These are phyloP conservation scores for Lathyrus tuberosus DNA, from an alignment of 306 rosid species.

Conservation along the genomic window DNA sequence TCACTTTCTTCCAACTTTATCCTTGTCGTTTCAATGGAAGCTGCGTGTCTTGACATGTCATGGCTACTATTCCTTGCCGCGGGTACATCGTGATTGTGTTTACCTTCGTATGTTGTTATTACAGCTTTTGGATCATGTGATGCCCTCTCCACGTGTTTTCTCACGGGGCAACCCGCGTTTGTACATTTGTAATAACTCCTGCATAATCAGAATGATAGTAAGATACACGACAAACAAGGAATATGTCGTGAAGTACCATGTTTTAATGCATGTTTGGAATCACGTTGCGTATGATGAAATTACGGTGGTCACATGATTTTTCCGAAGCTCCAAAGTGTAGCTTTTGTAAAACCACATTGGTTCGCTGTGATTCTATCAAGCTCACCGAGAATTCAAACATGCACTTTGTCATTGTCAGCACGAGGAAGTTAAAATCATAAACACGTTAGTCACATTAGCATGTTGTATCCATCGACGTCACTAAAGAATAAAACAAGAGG, in stretches of 20 bases:
- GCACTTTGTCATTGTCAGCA: background rate
- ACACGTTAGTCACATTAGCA: background rate
- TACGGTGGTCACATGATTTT: background rate
- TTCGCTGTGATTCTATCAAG: background rate
- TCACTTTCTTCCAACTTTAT: conserved; percentile 72
- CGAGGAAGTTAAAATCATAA: background rate
- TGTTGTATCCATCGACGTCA: too few species aligned
- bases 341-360: background rate
- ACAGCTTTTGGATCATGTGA: conserved; percentile 98
- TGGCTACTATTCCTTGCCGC: conserved; percentile 84
- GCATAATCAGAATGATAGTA: conserved; percentile 38
- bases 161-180: conserved; percentile 89
- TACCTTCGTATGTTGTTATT: conserved; percentile 93
- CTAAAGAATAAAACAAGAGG: background rate
- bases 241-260: conserved; percentile 8
- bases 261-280: background rate
- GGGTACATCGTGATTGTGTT: conserved; percentile 95
- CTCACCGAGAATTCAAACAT: background rate
- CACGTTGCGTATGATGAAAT: background rate
- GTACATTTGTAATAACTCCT: conserved; percentile 99
- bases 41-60: conserved; percentile 62
- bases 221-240: conserved; percentile 39
- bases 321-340: background rate
- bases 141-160: conserved; percentile 98
- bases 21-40: conserved; percentile 47